Evolutionary conservation across 83 land plant genomes (phyloP), one percentile per base, ranked within the genome.

Genomic region (Larix sibirica): DNA sequence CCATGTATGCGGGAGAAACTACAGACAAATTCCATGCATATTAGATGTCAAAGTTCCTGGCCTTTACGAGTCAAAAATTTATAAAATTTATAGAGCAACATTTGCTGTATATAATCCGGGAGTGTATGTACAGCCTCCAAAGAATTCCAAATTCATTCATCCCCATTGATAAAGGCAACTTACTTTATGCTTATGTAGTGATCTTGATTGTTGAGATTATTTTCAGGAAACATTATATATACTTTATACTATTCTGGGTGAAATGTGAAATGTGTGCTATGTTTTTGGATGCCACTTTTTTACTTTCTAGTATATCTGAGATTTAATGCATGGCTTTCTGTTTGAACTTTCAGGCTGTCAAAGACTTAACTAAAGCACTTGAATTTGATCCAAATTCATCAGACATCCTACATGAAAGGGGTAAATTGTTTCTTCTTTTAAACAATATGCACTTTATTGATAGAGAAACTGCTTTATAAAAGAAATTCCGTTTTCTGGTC

Each of bases 381-480:
- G 93, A 90, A 65, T 85, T 84, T 84, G 95, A 93, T 69, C 93
- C 91, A 65, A 65, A 91, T 24, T 89, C 93, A 26, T 65, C 93
- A 68, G 95, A 93, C 78, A 86, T 93, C 63, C 87, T 89, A 47
- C 95, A 93, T 88, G 95, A 93, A 89, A 86, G 95, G 84, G 95
- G 95, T 93, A 83, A 79, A 10, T 42, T 44, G 38, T 12, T 67
- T 67, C 28, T 67, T 24, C 70, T 31, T 16, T 13, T 12, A 9
- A 7, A 13, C 70, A 67, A 67, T 13, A 67, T 24, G 14, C 31
- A 67, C 17, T 67, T 31, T 31, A 67, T 67, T 67, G 16, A 67
- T 67, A 12, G 36, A 28, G 4, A 67, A 67, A 31, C 13, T 67
- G 17, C 70, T 31, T 67, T 26, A 67, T 9, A 31, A 26, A 67